These are phyloP conservation scores for Claviceps sp. DNA, from an alignment of 2,329 filamentous ascomycete genomes.

Conservation along the genomic window DNA sequence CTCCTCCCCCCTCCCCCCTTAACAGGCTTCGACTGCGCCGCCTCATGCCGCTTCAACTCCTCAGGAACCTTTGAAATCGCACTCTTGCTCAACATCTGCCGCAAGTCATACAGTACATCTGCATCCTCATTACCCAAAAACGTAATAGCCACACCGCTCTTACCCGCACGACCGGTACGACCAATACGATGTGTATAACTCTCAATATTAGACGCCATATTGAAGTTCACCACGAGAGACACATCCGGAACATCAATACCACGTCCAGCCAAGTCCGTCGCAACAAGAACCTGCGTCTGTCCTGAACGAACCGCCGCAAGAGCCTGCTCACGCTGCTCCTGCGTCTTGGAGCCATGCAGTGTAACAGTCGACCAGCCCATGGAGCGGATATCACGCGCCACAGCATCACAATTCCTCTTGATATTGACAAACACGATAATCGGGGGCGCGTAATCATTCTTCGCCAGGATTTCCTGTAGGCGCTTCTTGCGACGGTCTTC, in stretches of 20 bases:
- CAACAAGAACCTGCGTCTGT: slow-evolving; percentile 75
- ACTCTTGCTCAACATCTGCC: slow-evolving; percentile 90
- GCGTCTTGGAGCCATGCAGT: slow-evolving; percentile 88
- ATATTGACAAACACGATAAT: slow-evolving; percentile 99
- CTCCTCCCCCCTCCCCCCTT: slow-evolving; percentile 21
- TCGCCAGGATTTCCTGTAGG: slow-evolving; percentile 76
- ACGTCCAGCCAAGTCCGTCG: slow-evolving; percentile 87
- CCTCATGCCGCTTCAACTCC: slow-evolving; percentile 77
- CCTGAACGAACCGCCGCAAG: slow-evolving; percentile 73
- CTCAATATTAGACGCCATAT: slow-evolving; percentile 90
- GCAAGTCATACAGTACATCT: slow-evolving; percentile 86
- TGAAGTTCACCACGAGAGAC: slow-evolving; percentile 92
- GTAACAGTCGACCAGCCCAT: slow-evolving; percentile 88
- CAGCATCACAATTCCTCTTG: slow-evolving; percentile 94
- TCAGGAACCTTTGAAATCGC: slow-evolving; percentile 80
- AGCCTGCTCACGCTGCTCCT: slow-evolving; percentile 93
- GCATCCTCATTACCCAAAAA: slow-evolving; percentile 85
- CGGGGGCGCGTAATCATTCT: slow-evolving; percentile 67
- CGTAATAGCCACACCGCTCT: slow-evolving; percentile 90
- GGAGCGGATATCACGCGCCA: slow-evolving; percentile 84
- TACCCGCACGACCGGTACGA: slow-evolving; percentile 92
- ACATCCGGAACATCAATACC: slow-evolving; percentile 98
- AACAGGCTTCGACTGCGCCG: slow-evolving; percentile 69
- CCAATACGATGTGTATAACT: slow-evolving; percentile 94
- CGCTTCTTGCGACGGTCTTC: slow-evolving; percentile 97